These are phyloP conservation scores for Zymoseptoria pseudotritici DNA, from an alignment of 2,329 filamentous ascomycete species.

Conservation along the genomic window DNA sequence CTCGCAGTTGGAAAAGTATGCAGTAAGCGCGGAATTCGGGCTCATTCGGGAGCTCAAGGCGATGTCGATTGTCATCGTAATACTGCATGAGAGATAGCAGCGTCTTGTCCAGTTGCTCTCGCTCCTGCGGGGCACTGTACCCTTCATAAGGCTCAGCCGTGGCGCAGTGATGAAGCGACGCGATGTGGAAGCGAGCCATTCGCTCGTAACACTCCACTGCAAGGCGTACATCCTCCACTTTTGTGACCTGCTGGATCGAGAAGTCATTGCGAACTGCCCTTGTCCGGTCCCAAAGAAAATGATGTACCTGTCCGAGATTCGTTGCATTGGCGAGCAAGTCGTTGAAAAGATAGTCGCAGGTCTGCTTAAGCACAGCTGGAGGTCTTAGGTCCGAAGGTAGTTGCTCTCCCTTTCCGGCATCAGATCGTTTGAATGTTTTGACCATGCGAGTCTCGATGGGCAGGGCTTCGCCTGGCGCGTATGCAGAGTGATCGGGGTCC, in stretches of 20 bases:
- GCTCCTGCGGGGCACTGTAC: constrained; percentile 53
- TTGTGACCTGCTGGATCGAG: constrained; percentile 54
- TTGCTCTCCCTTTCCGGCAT: constrained; percentile 56
- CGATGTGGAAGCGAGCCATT: constrained; percentile 57
- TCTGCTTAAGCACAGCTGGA: constrained; percentile 39
- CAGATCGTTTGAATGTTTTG: constrained; percentile 56
- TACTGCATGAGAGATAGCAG: constrained; percentile 54
- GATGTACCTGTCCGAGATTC: constrained; percentile 47
- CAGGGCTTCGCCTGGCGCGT: constrained; percentile 25
- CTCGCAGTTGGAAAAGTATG: constrained; percentile 49
- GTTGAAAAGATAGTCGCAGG: constrained; percentile 38
- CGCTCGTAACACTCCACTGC: constrained; percentile 56
- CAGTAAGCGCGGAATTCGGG: constrained; percentile 59
- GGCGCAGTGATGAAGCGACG: constrained; percentile 54
- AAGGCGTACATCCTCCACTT: constrained; percentile 47
- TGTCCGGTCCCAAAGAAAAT: constrained; percentile 60
- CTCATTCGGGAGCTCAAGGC: constrained; percentile 48
- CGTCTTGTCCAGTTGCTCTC: constrained; percentile 58
- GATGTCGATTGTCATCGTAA: constrained; percentile 49
- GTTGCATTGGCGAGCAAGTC: constrained; percentile 45
- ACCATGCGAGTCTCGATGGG: constrained; percentile 50
- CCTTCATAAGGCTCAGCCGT: constrained; percentile 41
- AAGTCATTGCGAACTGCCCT: constrained; percentile 59
- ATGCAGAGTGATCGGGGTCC: constrained; percentile 24
- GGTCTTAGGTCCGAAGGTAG: constrained; percentile 57